Conservation (phyloP, 2,329 filamentous ascomycete genomes). For the Clonostachys chloroleuca region DNA sequence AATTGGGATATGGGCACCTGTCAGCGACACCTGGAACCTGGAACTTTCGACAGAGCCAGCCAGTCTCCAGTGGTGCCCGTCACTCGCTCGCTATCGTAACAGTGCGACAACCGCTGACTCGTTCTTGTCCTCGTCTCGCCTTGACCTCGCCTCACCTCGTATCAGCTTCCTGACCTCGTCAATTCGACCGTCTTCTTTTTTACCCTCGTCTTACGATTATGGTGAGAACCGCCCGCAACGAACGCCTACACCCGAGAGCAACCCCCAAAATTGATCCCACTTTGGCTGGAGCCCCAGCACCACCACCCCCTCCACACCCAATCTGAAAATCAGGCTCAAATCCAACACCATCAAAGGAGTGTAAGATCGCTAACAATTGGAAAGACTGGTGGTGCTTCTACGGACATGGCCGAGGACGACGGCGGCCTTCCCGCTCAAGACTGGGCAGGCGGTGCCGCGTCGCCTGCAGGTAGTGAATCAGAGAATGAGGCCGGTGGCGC, state of each 20-base stretch:
- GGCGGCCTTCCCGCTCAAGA: slow-evolving; percentile 25
- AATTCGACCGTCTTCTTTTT: not conserved
- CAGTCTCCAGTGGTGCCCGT: slow-evolving; percentile 3
- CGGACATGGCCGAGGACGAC: slow-evolving; percentile 39
- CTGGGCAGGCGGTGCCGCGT: slow-evolving; percentile 24
- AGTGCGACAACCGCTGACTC: too few relatives aligned
- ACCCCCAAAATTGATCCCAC: not conserved
- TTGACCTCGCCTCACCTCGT: not conserved
- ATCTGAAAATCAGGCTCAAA: too few relatives aligned
- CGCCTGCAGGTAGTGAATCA: slow-evolving; percentile 37
- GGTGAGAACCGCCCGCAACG: slow-evolving; percentile 3
- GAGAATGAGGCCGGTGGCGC: slow-evolving; percentile 30
- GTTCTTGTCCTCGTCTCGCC: not conserved
- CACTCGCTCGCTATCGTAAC: too few relatives aligned
- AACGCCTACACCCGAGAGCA: slow-evolving; percentile 1
- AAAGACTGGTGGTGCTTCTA: slow-evolving; percentile 17
- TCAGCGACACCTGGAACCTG: slow-evolving; percentile 22
- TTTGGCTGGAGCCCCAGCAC: not conserved
- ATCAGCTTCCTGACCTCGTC: not conserved
- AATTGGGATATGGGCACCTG: slow-evolving; percentile 30
- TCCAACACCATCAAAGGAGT: not conserved
- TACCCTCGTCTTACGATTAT: not conserved
- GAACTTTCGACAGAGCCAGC: slow-evolving; percentile 8
- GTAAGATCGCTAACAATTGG: slow-evolving; percentile 7
- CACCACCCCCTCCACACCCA: not conserved